Evolutionary conservation across 2,329 filamentous ascomycete genomes (phyloP).

Genomic region (Sphaerostilbella broomeana): DNA sequence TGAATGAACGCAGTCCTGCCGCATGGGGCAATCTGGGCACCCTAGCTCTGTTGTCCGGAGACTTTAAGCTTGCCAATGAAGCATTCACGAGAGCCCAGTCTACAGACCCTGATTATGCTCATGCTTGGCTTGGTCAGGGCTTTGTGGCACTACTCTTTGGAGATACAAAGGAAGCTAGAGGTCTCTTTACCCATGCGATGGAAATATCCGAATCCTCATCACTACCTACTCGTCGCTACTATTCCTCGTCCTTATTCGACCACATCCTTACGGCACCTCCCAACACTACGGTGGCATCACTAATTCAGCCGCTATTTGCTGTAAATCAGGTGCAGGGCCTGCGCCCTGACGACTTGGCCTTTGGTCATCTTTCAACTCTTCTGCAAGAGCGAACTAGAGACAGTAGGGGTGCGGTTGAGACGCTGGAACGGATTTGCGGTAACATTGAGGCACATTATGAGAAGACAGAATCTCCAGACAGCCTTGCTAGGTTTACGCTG

Average conservation of each 20-base stretch:
- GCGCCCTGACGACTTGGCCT: slow-evolving; percentile 61
- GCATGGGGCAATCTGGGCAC: slow-evolving; percentile 89
- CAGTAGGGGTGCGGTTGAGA: slow-evolving; percentile 53
- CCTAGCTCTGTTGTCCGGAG: slow-evolving; percentile 77
- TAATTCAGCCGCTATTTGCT: slow-evolving; percentile 84
- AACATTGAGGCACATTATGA: slow-evolving; percentile 78
- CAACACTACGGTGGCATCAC: slow-evolving; percentile 46
- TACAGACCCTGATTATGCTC: slow-evolving; percentile 85
- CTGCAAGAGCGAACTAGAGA: slow-evolving; percentile 77
- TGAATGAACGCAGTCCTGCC: slow-evolving; percentile 80
- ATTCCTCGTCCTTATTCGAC: slow-evolving; percentile 76
- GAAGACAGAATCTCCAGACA: slow-evolving; percentile 65
- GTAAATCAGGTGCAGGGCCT: slow-evolving; percentile 74
- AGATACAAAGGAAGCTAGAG: slow-evolving; percentile 68
- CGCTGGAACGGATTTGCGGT: slow-evolving; percentile 60
- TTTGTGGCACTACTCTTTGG: slow-evolving; percentile 73
- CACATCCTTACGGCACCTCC: slow-evolving; percentile 56
- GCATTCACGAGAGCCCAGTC: slow-evolving; percentile 89
- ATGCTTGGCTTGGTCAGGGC: slow-evolving; percentile 92
- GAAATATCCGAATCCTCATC: slow-evolving; percentile 80
- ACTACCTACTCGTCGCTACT: slow-evolving; percentile 68
- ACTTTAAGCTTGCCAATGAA: slow-evolving; percentile 78
- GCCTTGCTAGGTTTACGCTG: slow-evolving; percentile 70
- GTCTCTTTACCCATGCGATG: slow-evolving; percentile 88
- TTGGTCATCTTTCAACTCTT: slow-evolving; percentile 70